Base-by-base conservation (phyloP, 768 basidiomycete genomes). In the Mycena kentingensis region DNA sequence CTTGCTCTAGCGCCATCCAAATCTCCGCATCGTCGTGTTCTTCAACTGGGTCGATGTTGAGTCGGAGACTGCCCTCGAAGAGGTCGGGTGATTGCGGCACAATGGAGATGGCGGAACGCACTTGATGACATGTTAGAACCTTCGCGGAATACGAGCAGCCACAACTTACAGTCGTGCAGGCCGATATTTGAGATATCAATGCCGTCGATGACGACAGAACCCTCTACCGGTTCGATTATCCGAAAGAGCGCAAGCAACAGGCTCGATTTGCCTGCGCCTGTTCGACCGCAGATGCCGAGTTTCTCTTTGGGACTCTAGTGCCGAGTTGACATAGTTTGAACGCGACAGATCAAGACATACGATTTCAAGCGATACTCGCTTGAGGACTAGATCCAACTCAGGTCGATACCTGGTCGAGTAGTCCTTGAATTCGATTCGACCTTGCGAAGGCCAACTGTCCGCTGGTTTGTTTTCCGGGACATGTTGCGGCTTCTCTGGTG, bases 11-110 rank as follows among this genome's bases (percentile, higher is more conserved):
- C 10, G 95, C 91, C 13, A 71, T 71, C 96, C 96, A 98, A 22
- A 98, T 90, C 54, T 91, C 87, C 2, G 71, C 79, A 67, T 98
- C 95, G 16, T 77, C 73, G 54, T 90, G 72, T 51, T 78, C 73
- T 1, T 87, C 87, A 16, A 88, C 79, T 8, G 94, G 95, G 67
- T 97, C 95, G 50, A 97, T 87, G 63, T 97, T 97, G 60, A 93
- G 85, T 49, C 92, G 80, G 13, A 93, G 68, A 0, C 85, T 85
- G 3, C 88, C 88, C 63, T 85, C 84, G 55, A 86, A 87, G 21
- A 87, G 62, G 63, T 86, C 85, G 3, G 84, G 81, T 55, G 73
- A 84, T 67, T 95, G 92, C 2, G 92, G 92, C 15, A 94, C 91
- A 63, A 95, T 95, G 2, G 89, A 88, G 51, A 95, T 84, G 28